Base-by-base conservation (phyloP, 1,284 basidiomycete species). In the Porodaedalea pini region DNA sequence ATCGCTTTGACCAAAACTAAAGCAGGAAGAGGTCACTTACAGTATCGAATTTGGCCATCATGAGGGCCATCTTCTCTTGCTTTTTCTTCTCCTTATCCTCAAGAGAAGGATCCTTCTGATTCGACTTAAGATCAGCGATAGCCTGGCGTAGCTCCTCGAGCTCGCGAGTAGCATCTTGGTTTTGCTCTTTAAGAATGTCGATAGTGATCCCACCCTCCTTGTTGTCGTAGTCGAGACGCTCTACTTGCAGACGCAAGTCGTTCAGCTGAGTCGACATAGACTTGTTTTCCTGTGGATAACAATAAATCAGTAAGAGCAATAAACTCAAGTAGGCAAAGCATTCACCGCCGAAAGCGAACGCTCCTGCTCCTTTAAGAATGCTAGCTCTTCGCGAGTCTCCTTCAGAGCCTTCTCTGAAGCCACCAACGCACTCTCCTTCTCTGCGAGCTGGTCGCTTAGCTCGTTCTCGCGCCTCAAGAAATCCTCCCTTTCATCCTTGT, bases 71-170 rank as follows among this genome's bases (percentile, higher is more conserved):
- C 81, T 97, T 97, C 76, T 98, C 96, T 67, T 97, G 94, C 75
- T 98, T 99, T 72, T 93, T 87, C 79, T 94, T 96, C 79, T 99
- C 96, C 77, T 97, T 98, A 70, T 96, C 96, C 71, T 98, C 96
- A 23, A 85, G 83, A 31, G 86, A 86, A 11, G 86, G 80, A 65
- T 95, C 92, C 76, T 92, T 94, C 72, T 94, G 90, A 29, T 84
- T 81, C 25, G 78, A 76, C 74, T 89, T 92, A 65, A 94, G 75
- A 54, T 94, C 91, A 27, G 83, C 76, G 60, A 95, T 85, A 65
- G 86, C 83, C 69, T 85, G 87, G 75, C 83, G 90, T 47, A 98
- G 79, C 68, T 98, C 95, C 63, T 98, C 95, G 58, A 98, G 77
- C 70, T 98, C 96, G 56, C 75, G 81, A 69, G 88, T 86, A 34